These are phyloP conservation scores for Coprinopsis sp. DNA, from an alignment of 768 basidiomycete species.

Conservation along the genomic window DNA sequence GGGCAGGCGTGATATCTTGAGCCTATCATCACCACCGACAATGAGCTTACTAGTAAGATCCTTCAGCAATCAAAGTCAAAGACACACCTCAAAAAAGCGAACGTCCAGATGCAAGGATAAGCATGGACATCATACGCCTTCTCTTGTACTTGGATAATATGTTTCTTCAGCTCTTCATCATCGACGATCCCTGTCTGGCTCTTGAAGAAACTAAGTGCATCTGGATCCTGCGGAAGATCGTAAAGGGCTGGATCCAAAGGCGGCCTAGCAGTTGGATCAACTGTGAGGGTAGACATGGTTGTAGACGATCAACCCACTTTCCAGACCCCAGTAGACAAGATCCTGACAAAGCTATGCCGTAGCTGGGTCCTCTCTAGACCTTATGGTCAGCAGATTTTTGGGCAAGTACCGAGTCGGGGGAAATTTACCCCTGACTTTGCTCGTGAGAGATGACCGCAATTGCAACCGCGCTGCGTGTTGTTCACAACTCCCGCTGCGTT, in stretches of 20 bases:
- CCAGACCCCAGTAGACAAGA: too few relatives aligned
- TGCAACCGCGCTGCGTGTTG: too few relatives aligned
- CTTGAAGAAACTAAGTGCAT: constrained; percentile 33
- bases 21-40: constrained; percentile 9
- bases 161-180: constrained; percentile 33
- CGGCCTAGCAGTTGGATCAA: too few relatives aligned
- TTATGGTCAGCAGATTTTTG: too few relatives aligned
- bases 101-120: constrained; percentile 35
- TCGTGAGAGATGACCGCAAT: too few relatives aligned
- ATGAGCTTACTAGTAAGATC: background rate
- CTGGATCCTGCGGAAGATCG: constrained; percentile 13
- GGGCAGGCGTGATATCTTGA: constrained; percentile 32
- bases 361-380: too few relatives aligned
- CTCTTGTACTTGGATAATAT: constrained; percentile 34
- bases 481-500: too few relatives aligned
- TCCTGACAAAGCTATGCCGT: too few relatives aligned
- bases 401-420: too few relatives aligned
- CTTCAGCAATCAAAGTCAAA: background rate
- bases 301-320: too few relatives aligned
- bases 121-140: constrained; percentile 31
- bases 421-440: too few relatives aligned
- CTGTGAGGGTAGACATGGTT: too few relatives aligned
- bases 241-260: constrained; percentile 24
- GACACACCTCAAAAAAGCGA: constrained; percentile 29
- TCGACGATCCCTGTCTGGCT: constrained; percentile 31